A percentile compares a stretch with the other conserved stretches of the same genome.
Conservation (phyloP, 306 rosid species). For the Corylus americana region DNA sequence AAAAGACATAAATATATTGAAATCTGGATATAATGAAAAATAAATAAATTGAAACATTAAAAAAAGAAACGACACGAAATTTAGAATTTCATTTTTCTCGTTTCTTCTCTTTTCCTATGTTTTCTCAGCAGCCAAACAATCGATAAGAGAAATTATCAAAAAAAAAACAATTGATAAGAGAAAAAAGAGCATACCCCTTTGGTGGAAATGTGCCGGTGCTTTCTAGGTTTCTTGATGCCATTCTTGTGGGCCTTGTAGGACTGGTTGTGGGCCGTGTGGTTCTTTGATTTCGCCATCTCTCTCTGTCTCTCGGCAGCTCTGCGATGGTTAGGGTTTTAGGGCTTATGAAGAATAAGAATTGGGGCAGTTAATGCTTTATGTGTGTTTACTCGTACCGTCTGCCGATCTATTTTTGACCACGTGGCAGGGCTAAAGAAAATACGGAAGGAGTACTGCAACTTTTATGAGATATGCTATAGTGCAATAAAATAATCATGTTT, state of each 20-base stretch:
- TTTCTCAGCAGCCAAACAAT: neutral
- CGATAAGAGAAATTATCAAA: neutral
- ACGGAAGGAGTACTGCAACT: too few species aligned
- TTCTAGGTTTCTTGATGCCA: conserved; percentile 93
- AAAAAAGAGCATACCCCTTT: conserved; percentile 60
- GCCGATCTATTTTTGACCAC: too few species aligned
- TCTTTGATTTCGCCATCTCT: conserved; percentile 99
- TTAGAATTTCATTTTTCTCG: neutral
- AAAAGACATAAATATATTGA: neutral
- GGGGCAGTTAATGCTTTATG: too few species aligned
- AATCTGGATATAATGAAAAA: neutral
- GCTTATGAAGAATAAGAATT: too few species aligned
- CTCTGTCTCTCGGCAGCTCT: neutral
- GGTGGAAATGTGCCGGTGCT: conserved; percentile 94
- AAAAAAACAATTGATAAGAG: neutral
- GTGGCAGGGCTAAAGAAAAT: too few species aligned
- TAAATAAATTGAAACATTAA: neutral
- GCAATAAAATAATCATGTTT: too few species aligned
- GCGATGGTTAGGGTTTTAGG: neutral
- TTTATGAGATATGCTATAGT: too few species aligned
- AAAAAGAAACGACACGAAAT: neutral
- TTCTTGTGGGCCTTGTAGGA: conserved; percentile 94
- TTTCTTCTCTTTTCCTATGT: neutral
- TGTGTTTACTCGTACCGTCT: too few species aligned
- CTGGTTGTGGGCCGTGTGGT: conserved; percentile 98